Base-by-base conservation (phyloP, 441 rosid species). In the Gossypium davidsonii region DNA sequence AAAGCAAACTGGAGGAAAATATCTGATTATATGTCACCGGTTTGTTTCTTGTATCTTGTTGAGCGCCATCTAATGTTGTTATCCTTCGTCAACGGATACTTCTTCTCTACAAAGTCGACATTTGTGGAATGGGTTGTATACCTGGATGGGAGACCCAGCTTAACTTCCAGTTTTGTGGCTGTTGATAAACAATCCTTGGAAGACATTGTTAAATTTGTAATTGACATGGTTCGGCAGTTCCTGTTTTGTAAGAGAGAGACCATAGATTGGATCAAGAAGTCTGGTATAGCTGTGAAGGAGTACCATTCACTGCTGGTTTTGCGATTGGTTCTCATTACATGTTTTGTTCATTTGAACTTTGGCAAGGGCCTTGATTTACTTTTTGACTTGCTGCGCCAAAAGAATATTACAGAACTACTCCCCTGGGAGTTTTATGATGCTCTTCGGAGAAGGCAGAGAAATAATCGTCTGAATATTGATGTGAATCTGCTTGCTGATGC, bases 11-110 rank as follows among this genome's bases (percentile, higher is more conserved):
- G 88, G 88, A 76, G 76, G 26, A 61, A 0, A 2, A 56, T 8
- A 20, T 0, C 42, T 15, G 83, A 82, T 69, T 87, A 78, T 31
- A 79, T 85, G 42, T 78, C 83, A 18, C 88, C 86, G 2, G 53
- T 17, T 9, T 82, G 88, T 73, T 83, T 87, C 72, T 10, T 83
- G 52, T 86, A 84, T 79, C 81, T 86, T 17, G 17, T 82, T 2
- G 87, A 86, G 68, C 81, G 83, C 15, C 77, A 65, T 18, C 63
- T 84, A 57, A 39, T 81, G 59, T 56, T 78, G 25, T 31, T 77
- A 11, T 74, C 83, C 21, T 71, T 3, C 60, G 34, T n/a, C 28
- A 53, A 23, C 2, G 84, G 83, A n/a, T 67, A 8, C 44, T 59
- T 79, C 42, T 37, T 51, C 51, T 71, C 81, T 2, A 78, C 86